These are phyloP conservation scores for Magnolia kwangsiensis DNA, from an alignment of 164 flowering plant genomes.

Conservation along the genomic window DNA sequence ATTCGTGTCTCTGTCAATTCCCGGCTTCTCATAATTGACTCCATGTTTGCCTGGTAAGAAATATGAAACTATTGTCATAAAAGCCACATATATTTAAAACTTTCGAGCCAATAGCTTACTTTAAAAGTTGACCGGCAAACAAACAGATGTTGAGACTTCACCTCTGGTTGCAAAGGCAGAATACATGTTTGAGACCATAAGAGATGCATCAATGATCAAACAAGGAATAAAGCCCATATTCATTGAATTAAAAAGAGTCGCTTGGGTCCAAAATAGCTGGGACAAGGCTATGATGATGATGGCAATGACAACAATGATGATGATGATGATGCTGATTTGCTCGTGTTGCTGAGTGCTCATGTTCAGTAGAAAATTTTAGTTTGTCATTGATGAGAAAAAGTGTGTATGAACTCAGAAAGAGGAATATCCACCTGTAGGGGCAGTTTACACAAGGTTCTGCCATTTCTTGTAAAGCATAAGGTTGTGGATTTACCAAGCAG, in stretches of 20 bases:
- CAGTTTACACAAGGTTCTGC: too few relatives aligned
- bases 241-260: background rate
- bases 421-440: too few relatives aligned
- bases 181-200: background rate
- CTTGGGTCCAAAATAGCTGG: background rate
- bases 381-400: too few relatives aligned
- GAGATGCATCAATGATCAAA: background rate
- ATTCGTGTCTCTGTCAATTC: conserved; percentile 93
- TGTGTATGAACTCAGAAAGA: too few relatives aligned
- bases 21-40: conserved; percentile 85
- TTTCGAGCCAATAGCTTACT: background rate
- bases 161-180: background rate
- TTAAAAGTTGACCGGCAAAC: background rate
- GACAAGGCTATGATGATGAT: too few relatives aligned
- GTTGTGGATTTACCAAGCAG: too few relatives aligned
- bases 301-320: too few relatives aligned
- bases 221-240: background rate
- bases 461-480: too few relatives aligned
- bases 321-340: too few relatives aligned
- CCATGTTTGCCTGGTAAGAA: conserved; percentile 76
- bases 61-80: background rate
- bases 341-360: too few relatives aligned
- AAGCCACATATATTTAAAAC: background rate
- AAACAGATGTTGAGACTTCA: background rate
- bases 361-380: too few relatives aligned